Conservation (phyloP, 1,284 basidiomycete genomes). For the Cutaneotrichosporon curvatum region DNA sequence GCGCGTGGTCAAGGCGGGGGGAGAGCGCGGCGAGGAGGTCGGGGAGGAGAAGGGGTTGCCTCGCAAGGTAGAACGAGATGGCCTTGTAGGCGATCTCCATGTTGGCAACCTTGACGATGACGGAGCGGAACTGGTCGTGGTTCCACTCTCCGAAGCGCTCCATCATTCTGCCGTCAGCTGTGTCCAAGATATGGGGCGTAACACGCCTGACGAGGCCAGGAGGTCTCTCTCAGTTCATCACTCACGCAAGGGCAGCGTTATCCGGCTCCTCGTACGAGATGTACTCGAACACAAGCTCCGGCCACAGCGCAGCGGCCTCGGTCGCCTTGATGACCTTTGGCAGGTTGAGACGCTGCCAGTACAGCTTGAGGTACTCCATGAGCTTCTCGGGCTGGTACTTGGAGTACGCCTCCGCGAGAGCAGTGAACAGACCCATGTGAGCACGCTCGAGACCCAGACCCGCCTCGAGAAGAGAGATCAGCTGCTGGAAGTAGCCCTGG, state of each 20-base stretch:
- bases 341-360: conserved; percentile 87
- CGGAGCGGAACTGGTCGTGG: conserved; percentile 90
- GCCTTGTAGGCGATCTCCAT: conserved; percentile 75
- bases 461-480: conserved; percentile 84
- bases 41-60: conserved; percentile 86
- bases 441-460: conserved; percentile 92
- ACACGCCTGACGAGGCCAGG: too few species aligned
- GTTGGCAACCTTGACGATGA: conserved; percentile 90
- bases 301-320: conserved; percentile 96
- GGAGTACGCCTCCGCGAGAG: conserved; percentile 88
- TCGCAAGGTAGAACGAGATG: conserved; percentile 64
- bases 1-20: conserved; percentile 85
- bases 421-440: conserved; percentile 66
- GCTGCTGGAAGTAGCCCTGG: conserved; percentile 89
- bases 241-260: conserved; percentile 49
- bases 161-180: conserved; percentile 3
- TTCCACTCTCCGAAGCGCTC: conserved; percentile 97
- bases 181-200: too few species aligned
- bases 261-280: conserved; percentile 68
- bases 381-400: conserved; percentile 94
- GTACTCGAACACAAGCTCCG: conserved; percentile 97
- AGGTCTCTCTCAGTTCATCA: background rate
- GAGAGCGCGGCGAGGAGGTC: conserved; percentile 89
- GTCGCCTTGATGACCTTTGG: conserved; percentile 81
- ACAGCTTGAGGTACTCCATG: conserved; percentile 98